Conservation (phyloP, 805 yeast species). For the Teunomyces atbi region DNA sequence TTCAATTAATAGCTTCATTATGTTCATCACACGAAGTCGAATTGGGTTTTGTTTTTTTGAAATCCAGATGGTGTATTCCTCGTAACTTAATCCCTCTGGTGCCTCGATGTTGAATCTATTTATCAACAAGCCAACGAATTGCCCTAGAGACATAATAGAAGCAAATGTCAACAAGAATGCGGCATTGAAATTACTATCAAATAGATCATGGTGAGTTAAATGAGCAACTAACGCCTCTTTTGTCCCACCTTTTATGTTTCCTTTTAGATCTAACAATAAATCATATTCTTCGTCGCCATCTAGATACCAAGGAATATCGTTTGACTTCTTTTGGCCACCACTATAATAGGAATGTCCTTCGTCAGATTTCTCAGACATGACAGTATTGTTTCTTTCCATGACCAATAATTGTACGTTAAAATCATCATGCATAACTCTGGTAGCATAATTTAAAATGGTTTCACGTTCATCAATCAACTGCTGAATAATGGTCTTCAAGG, state of each 20-base stretch:
- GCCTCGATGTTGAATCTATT: conserved; percentile 69
- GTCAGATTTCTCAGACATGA: conserved; percentile 35
- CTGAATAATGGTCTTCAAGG: conserved; percentile 43
- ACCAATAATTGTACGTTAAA: conserved; percentile 58
- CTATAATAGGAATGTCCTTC: conserved; percentile 30
- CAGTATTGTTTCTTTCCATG: conserved; percentile 45
- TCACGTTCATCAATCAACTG: conserved; percentile 71
- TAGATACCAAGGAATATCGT: conserved; percentile 67
- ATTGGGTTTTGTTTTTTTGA: conserved; percentile 67
- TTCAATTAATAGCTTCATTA: conserved; percentile 64
- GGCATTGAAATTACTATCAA: conserved; percentile 62
- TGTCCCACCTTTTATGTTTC: conserved; percentile 80
- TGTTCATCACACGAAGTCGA: conserved; percentile 60
- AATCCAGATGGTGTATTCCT: conserved; percentile 77
- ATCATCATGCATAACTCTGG: conserved; percentile 75
- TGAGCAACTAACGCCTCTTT: conserved; percentile 75
- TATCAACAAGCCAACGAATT: conserved; percentile 57
- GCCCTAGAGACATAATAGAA: conserved; percentile 67
- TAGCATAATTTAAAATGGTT: conserved; percentile 65
- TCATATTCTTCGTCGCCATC: conserved; percentile 64
- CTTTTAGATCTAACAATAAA: conserved; percentile 59
- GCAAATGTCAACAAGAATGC: conserved; percentile 74
- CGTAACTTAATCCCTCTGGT: conserved; percentile 84
- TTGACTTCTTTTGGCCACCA: conserved; percentile 34
- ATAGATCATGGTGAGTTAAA: conserved; percentile 68